Conservation (phyloP, 116 monocot genomes). For the Iris pallida region DNA sequence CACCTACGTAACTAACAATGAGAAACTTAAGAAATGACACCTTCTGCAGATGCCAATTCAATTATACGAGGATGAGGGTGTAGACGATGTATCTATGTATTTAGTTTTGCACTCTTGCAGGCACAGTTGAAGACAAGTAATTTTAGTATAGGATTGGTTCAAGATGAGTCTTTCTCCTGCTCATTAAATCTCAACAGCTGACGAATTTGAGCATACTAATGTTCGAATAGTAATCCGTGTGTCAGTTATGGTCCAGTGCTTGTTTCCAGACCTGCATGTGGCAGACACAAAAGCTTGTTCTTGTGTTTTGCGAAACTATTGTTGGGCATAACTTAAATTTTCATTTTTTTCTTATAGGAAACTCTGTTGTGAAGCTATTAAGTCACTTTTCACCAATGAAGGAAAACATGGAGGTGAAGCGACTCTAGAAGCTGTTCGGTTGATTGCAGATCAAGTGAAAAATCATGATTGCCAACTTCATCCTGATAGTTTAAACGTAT, state of each 20-base stretch:
- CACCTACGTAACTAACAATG: too few species aligned
- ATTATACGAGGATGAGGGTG: too few species aligned
- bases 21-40: too few species aligned
- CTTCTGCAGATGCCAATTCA: too few species aligned
- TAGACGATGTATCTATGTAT: too few species aligned
- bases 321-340: neutral
- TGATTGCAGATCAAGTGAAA: slow-evolving; percentile 77
- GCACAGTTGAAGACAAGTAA: too few species aligned
- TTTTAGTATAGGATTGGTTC: too few species aligned
- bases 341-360: slow-evolving; percentile 41
- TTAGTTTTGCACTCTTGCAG: too few species aligned
- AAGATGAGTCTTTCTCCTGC: too few species aligned
- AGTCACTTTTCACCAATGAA: slow-evolving; percentile 68
- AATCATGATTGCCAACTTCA: slow-evolving; percentile 68
- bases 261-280: neutral
- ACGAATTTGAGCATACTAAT: too few species aligned
- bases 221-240: neutral
- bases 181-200: too few species aligned
- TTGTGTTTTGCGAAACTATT: slow-evolving; percentile 1
- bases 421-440: slow-evolving; percentile 83
- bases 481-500: slow-evolving; percentile 79
- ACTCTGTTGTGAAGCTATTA: slow-evolving; percentile 65
- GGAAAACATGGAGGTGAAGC: slow-evolving; percentile 93
- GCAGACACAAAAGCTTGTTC: neutral
- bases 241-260: neutral